These are phyloP conservation scores for Podila clonocystis DNA, from an alignment of 192 early-diverging fungal species.

Conservation along the genomic window DNA sequence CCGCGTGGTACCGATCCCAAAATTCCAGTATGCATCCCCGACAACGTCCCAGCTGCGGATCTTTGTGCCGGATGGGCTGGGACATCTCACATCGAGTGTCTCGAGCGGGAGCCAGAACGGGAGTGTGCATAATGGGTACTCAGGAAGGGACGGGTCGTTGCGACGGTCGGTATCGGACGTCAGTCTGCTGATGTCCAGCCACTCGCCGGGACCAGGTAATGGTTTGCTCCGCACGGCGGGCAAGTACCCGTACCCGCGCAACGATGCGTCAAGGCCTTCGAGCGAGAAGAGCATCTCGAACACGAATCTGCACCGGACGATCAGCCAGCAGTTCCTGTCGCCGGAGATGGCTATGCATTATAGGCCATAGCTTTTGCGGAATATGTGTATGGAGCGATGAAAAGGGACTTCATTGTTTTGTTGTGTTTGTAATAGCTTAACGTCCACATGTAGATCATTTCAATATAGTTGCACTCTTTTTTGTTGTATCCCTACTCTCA, in stretches of 20 bases:
- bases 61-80: conserved; percentile 26
- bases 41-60: conserved; percentile 40
- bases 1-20: conserved; percentile 3
- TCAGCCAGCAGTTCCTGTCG: conserved; percentile 38
- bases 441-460: no score
- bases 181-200: conserved; percentile 10
- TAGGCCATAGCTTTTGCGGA: not conserved
- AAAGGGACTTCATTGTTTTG: no score
- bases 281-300: not conserved
- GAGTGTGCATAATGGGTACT: not conserved
- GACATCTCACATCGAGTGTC: not conserved
- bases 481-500: no score
- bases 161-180: conserved; percentile 20
- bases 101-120: conserved; percentile 11
- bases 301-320: conserved; percentile 4
- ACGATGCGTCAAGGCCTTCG: conserved; percentile 1
- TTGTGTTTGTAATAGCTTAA: no score
- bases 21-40: conserved; percentile 46
- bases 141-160: not conserved
- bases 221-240: not conserved
- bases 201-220: not conserved
- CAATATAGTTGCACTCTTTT: no score
- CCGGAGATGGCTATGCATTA: conserved; percentile 30
- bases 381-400: no score
- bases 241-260: conserved; percentile 23